A percentile compares a stretch with the other conserved stretches of the same genome.
These are phyloP conservation scores for Apium graveolens DNA, from an alignment of 129 eudicot species.

Conservation along the genomic window DNA sequence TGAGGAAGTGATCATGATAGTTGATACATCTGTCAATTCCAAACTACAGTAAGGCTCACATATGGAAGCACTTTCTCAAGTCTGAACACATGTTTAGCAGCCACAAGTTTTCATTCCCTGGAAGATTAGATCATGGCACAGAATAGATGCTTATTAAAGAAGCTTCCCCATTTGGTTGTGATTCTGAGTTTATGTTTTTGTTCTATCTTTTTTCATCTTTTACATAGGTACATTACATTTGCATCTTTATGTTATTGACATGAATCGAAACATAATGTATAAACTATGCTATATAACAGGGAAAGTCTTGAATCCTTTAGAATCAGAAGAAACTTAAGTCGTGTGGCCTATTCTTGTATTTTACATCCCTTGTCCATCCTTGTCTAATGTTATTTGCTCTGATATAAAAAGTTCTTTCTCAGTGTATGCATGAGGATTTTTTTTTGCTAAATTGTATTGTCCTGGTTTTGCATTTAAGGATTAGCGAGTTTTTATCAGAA, in stretches of 20 bases:
- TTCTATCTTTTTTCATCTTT: background rate
- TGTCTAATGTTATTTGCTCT: background rate
- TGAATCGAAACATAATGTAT: conserved; percentile 4
- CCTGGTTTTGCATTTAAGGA: background rate
- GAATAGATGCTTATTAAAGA: background rate
- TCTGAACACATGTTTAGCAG: background rate
- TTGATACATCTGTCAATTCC: background rate
- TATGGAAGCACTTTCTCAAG: background rate
- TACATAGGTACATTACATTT: background rate
- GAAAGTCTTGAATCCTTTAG: conserved; percentile 14
- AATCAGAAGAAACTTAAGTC: background rate
- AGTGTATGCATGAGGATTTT: background rate
- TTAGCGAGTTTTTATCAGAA: too few relatives aligned
- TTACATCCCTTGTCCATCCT: background rate
- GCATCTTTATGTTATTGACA: background rate
- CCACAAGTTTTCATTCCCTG: background rate
- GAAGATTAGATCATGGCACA: background rate
- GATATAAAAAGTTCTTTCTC: background rate
- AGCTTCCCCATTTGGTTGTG: background rate
- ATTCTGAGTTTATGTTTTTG: background rate
- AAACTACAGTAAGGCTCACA: conserved; percentile 2
- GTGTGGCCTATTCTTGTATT: background rate
- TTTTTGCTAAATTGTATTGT: too few relatives aligned
- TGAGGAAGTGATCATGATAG: background rate
- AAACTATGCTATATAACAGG: conserved; percentile 1